phyloP scores from a whole-genome alignment of 139 green algal genomes.

The Pseudopediastrum boryanum region DNA sequence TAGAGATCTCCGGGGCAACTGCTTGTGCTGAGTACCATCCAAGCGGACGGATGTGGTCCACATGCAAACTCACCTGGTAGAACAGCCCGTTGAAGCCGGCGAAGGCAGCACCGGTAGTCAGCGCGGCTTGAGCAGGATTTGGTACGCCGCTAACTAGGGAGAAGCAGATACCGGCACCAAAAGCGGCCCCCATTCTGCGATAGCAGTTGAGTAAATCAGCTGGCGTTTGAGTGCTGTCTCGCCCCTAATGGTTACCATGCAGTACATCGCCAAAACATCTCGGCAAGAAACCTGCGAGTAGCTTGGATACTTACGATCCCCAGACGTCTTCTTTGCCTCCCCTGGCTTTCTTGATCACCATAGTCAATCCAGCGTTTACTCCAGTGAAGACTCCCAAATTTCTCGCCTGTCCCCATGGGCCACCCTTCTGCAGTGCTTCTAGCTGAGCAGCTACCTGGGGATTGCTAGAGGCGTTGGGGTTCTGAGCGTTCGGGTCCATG shows the following conservation, averaged over 20 bases:
- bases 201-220: not conserved
- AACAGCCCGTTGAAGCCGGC: constrained; percentile 86
- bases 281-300: not conserved
- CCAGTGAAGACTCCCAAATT: constrained; percentile 96
- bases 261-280: not conserved
- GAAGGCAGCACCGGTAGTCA: constrained; percentile 63
- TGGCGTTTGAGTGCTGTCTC: not conserved
- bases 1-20: too few species aligned
- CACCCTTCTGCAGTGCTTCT: constrained; percentile 62
- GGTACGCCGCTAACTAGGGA: constrained; percentile 73
- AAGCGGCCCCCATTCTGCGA: constrained; percentile 78
- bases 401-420: constrained; percentile 77
- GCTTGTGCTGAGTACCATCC: too few species aligned
- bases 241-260: not conserved
- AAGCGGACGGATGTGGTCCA: too few species aligned
- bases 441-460: constrained; percentile 52
- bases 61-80: constrained; percentile 70
- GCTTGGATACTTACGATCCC: constrained; percentile 56
- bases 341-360: constrained; percentile 75
- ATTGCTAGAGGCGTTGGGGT: constrained; percentile 14
- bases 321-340: constrained; percentile 82
- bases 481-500: constrained; percentile 41
- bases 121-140: constrained; percentile 27
- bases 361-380: constrained; percentile 78
- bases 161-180: constrained; percentile 80